Conservation (phyloP, 169 alveolate species). For the Plasmodium blacklocki region DNA sequence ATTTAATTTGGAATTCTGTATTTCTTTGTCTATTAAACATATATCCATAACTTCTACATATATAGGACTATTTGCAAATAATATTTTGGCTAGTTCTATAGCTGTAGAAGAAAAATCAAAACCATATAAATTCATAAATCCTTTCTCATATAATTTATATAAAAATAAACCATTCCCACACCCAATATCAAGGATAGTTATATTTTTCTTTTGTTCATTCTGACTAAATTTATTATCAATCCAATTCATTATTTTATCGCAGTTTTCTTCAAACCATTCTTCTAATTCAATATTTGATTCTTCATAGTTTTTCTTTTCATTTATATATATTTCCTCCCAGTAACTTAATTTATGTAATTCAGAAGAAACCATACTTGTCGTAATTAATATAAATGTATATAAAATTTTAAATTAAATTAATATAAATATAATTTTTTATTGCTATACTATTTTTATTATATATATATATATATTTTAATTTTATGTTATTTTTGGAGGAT, state of each 20-base stretch:
- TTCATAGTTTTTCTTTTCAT: constrained; percentile 58
- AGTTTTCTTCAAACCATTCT: constrained; percentile 77
- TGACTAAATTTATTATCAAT: constrained; percentile 26
- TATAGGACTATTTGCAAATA: constrained; percentile 8
- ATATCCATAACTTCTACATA: constrained; percentile 75
- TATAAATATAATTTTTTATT: no score
- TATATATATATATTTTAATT: no score
- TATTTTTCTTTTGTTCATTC: constrained; percentile 20
- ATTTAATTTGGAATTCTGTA: constrained; percentile 19
- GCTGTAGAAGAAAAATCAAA: constrained; percentile 81
- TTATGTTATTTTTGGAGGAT: no score
- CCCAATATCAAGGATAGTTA: constrained; percentile 80
- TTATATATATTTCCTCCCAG: constrained; percentile 71
- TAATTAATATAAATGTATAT: no score
- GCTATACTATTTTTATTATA: no score
- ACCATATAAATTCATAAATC: constrained; percentile 77
- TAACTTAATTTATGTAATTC: constrained; percentile 55
- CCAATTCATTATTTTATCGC: constrained; percentile 67
- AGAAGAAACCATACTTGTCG: not conserved
- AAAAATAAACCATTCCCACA: constrained; percentile 83
- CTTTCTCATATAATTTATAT: constrained; percentile 55
- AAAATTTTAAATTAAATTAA: no score
- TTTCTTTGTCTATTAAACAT: constrained; percentile 31
- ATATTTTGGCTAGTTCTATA: constrained; percentile 78
- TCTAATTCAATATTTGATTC: constrained; percentile 54